These are phyloP conservation scores for Starmerella gropengiesseri DNA, from an alignment of 805 yeast genomes.

Conservation along the genomic window DNA sequence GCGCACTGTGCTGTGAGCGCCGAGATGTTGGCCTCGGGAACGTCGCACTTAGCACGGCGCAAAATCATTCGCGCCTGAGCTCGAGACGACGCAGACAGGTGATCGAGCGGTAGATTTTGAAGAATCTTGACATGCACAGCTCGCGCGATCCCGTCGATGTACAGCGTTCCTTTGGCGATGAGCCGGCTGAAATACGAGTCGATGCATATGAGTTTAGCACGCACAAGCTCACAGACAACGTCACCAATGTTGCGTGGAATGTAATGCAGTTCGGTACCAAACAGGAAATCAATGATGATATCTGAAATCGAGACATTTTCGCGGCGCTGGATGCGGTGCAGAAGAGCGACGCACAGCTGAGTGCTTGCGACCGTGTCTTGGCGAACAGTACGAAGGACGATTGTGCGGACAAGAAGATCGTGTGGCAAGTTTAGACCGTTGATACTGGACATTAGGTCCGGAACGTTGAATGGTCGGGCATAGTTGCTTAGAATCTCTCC, in stretches of 20 bases:
- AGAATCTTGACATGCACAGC: constrained; percentile 40
- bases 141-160: constrained; percentile 37
- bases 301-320: constrained; percentile 18
- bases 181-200: constrained; percentile 66
- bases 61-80: constrained; percentile 21
- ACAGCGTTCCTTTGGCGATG: constrained; percentile 78
- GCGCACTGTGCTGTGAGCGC: not conserved
- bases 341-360: constrained; percentile 16
- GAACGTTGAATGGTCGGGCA: constrained; percentile 21
- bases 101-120: constrained; percentile 28
- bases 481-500: constrained; percentile 27
- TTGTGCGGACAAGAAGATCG: constrained; percentile 9
- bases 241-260: constrained; percentile 23
- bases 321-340: constrained; percentile 16
- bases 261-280: constrained; percentile 16
- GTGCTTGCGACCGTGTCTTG: constrained; percentile 12
- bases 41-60: constrained; percentile 2
- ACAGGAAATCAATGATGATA: constrained; percentile 17
- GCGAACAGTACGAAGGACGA: constrained; percentile 18
- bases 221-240: constrained; percentile 42
- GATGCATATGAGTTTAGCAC: constrained; percentile 41
- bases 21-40: not conserved
- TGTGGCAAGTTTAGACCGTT: constrained; percentile 3
- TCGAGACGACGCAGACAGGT: constrained; percentile 14
- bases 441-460: constrained; percentile 16